Evolutionary conservation across 257 asterid genomes (phyloP), one percentile per base, ranked within the genome.

Genomic region (Solanum piurae): DNA sequence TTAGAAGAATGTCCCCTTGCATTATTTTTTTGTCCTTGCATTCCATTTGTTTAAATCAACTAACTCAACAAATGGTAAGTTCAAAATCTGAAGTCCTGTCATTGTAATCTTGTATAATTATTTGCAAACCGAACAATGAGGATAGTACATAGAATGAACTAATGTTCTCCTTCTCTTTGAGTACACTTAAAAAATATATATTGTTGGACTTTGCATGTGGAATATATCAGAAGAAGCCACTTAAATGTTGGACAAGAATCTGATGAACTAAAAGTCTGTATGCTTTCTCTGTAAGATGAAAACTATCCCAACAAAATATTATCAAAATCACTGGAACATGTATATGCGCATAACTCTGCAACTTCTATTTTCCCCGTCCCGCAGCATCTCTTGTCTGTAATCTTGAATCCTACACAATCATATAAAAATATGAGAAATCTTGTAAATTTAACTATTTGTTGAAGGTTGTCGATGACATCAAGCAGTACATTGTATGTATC

Each of bases 11-110:
- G 29, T 29, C 29, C 29, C 29, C 29, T 29, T 29, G 29, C 29
- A 29, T 29, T 29, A 29, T 1, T 29, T 29, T 29, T 29, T 29
- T 29, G 29, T 29, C 29, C 29, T 29, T 29, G 29, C 29, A 29
- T 29, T 29, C 29, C 29, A 29, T 29, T 18, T 91, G 83, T 93
- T 95, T 79, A 96, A 98, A 23, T 91, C 95, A n/a, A 89, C 93
- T 87, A 92, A 95, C 31, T 95, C 96, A 98, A 91, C 92, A 44
- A 89, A 77, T 23, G 94, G 88, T 11, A 95, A 94, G 87, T 88
- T 91, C 68, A 90, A 86, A 83, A 98, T 94, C 55, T 90, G 94
- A 83, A 94, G 95, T 86, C 96, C 98, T 13, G 91, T 91, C 52
- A 94, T 88, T 74, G 11, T 38, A 38, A 91, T 87, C 90, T 36